Evolutionary conservation across 2,329 filamentous ascomycete genomes (phyloP).

Genomic region (Nectriaceae sp.): DNA sequence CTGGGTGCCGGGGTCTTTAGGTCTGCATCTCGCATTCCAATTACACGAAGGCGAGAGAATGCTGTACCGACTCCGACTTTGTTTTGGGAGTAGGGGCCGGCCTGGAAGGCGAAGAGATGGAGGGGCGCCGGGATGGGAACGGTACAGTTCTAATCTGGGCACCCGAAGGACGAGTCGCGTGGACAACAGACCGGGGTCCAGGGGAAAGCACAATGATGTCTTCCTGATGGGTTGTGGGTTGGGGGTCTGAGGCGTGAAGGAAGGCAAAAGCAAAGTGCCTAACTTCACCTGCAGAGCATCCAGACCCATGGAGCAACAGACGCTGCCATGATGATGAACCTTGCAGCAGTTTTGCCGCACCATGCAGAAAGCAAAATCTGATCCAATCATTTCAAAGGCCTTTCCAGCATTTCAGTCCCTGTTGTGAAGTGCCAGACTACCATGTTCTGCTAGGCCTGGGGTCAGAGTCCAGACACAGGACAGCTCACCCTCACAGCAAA

Average conservation of each 20-base stretch:
- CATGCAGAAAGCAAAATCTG: slow-evolving; percentile 23
- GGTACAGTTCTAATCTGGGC: slow-evolving; percentile 2
- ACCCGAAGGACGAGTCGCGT: slow-evolving; percentile 19
- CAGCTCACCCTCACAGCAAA: slow-evolving; percentile 2
- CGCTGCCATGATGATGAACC: slow-evolving; percentile 16
- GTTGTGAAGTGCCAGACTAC: no score
- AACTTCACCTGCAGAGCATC: no score
- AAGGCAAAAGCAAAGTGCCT: slow-evolving; percentile 4
- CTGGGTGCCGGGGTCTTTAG: slow-evolving; percentile 4
- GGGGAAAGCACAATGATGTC: slow-evolving; percentile 25
- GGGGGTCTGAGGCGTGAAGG: slow-evolving; percentile 22
- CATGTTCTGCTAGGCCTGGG: neutral
- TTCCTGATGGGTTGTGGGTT: slow-evolving; percentile 6
- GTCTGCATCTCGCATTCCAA: slow-evolving; percentile 13
- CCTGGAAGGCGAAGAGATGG: neutral
- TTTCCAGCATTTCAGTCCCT: neutral
- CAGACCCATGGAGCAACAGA: slow-evolving; percentile 9
- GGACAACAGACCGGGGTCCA: slow-evolving; percentile 22
- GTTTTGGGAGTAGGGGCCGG: slow-evolving; percentile 12
- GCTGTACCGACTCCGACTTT: slow-evolving; percentile 8
- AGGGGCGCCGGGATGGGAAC: slow-evolving; percentile 3
- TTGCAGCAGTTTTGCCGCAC: slow-evolving; percentile 21
- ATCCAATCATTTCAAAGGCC: slow-evolving; percentile 15
- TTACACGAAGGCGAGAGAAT: slow-evolving; percentile 9
- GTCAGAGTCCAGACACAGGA: neutral